phyloP scores from a whole-genome alignment of 352 stramenopile genomes.

The Globisporangium paroecandrum region DNA sequence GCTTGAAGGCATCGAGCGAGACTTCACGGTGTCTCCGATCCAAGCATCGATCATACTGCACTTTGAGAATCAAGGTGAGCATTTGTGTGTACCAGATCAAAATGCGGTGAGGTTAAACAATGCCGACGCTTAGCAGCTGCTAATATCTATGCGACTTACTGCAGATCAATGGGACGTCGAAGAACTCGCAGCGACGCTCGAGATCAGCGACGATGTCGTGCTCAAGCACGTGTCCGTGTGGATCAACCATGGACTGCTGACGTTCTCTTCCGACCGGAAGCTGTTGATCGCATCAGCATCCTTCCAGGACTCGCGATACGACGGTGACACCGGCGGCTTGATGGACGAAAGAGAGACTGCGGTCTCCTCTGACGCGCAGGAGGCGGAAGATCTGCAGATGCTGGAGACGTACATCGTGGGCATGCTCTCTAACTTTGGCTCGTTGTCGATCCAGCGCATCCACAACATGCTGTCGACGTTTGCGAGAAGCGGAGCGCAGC shows the following conservation, averaged over 20 bases:
- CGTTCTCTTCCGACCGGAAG: slow-evolving; percentile 37
- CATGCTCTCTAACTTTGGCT: slow-evolving; percentile 94
- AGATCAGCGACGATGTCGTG: slow-evolving; percentile 57
- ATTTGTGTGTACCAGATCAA: not conserved
- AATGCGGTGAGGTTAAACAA: not conserved
- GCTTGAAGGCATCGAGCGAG: slow-evolving; percentile 70
- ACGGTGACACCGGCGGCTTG: slow-evolving; percentile 26
- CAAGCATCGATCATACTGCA: slow-evolving; percentile 94
- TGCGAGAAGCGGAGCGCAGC: slow-evolving; percentile 61
- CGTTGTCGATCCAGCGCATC: slow-evolving; percentile 90
- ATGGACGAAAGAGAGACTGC: slow-evolving; percentile 71
- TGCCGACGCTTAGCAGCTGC: not conserved
- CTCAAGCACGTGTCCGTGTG: slow-evolving; percentile 63
- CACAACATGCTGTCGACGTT: slow-evolving; percentile 94
- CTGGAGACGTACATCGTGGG: slow-evolving; percentile 94
- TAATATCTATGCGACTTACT: not conserved
- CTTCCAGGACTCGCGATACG: slow-evolving; percentile 43
- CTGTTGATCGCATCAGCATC: slow-evolving; percentile 38
- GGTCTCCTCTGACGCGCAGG: slow-evolving; percentile 88
- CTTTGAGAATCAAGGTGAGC: slow-evolving; percentile 90
- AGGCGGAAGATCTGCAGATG: slow-evolving; percentile 90
- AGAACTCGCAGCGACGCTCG: slow-evolving; percentile 52
- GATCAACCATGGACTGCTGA: slow-evolving; percentile 67
- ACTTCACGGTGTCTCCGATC: slow-evolving; percentile 90
- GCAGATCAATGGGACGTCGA: slow-evolving; percentile 57